Evolutionary conservation across 441 rosid genomes (phyloP).

Genomic region (Adansonia madagascariensis): DNA sequence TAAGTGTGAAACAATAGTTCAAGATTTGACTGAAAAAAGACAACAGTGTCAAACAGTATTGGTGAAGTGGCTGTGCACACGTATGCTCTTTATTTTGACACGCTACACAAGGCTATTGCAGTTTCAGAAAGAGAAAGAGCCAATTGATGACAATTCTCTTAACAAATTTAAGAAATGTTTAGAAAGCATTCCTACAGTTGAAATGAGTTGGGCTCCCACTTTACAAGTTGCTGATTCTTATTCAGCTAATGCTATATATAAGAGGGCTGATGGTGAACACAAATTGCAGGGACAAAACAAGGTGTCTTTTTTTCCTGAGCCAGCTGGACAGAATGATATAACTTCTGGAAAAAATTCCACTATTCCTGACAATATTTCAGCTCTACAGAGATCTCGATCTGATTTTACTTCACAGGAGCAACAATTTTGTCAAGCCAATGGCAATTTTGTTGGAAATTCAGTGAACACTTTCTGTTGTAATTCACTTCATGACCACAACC

Average conservation of each 20-base stretch:
- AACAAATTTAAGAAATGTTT: slow-evolving; percentile 69
- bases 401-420: slow-evolving; percentile 39
- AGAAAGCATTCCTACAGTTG: slow-evolving; percentile 77
- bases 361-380: slow-evolving; percentile 39
- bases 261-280: slow-evolving; percentile 39
- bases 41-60: slow-evolving; percentile 67
- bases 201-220: slow-evolving; percentile 57
- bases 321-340: slow-evolving; percentile 34
- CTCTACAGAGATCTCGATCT: slow-evolving; percentile 36
- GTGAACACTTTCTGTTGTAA: slow-evolving; percentile 28
- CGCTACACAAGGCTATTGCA: slow-evolving; percentile 81
- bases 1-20: slow-evolving; percentile 74
- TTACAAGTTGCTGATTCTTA: slow-evolving; percentile 47
- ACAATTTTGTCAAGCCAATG: slow-evolving; percentile 35
- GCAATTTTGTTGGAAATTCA: slow-evolving; percentile 27
- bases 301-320: slow-evolving; percentile 43
- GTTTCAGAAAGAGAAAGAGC: slow-evolving; percentile 75
- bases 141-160: slow-evolving; percentile 69
- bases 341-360: slow-evolving; percentile 37
- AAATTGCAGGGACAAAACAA: slow-evolving; percentile 33
- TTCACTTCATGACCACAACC: slow-evolving; percentile 50
- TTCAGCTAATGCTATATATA: slow-evolving; percentile 36
- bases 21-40: slow-evolving; percentile 69
- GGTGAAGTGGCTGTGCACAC: slow-evolving; percentile 74
- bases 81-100: slow-evolving; percentile 82